Conservation (phyloP, 106 monocot genomes). For the Platanthera zijinensis region DNA sequence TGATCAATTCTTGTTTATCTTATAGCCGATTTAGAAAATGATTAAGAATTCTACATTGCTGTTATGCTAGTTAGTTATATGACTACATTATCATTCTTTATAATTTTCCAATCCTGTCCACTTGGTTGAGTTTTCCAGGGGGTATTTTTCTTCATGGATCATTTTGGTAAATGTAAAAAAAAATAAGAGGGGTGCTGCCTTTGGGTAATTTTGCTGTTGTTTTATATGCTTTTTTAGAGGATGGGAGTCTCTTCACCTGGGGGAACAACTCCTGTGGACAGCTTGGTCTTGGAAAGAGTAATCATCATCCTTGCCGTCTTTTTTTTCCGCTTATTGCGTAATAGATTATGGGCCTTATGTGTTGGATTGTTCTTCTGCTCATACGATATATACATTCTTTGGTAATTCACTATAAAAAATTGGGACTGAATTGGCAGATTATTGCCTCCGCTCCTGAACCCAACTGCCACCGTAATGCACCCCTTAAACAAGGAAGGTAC, state of each 20-base stretch:
- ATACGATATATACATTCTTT: neutral
- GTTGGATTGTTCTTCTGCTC: neutral
- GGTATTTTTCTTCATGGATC: too few relatives aligned
- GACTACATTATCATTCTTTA: neutral
- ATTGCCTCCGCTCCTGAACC: neutral
- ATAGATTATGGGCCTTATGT: neutral
- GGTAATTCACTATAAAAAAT: neutral
- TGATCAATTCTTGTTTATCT: too few relatives aligned
- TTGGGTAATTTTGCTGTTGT: neutral
- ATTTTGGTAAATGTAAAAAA: neutral
- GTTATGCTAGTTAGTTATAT: neutral
- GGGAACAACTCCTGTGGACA: slow-evolving; percentile 90
- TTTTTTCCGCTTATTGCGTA: neutral
- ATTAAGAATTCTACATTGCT: too few relatives aligned
- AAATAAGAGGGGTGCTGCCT: neutral
- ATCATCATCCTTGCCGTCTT: neutral
- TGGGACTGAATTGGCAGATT: neutral
- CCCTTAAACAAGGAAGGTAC: neutral
- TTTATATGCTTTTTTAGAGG: slow-evolving; percentile 33
- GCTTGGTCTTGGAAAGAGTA: slow-evolving; percentile 98
- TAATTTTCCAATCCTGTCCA: neutral
- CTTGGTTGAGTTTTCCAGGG: neutral
- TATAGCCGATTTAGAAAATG: too few relatives aligned
- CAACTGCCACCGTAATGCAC: neutral
- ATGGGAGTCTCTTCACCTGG: slow-evolving; percentile 83